Evolutionary conservation across 768 basidiomycete genomes (phyloP).

Genomic region (Candolleomyces eurysporus): DNA sequence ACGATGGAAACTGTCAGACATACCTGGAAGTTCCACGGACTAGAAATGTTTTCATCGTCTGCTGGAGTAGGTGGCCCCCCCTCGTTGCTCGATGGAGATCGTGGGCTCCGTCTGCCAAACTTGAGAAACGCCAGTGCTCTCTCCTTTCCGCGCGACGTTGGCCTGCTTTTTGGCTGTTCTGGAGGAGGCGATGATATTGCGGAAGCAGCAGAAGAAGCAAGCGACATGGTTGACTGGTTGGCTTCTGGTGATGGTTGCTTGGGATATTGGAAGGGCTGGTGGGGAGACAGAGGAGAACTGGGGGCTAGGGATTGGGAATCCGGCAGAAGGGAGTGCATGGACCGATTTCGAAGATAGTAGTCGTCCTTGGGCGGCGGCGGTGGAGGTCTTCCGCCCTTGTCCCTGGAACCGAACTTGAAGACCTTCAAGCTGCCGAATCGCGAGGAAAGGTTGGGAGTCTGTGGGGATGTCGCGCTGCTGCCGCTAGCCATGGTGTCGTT

Average conservation of each 20-base stretch:
- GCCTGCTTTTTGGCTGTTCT: slow-evolving; percentile 8
- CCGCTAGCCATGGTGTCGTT: slow-evolving; percentile 23
- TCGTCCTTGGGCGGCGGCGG: slow-evolving; percentile 67
- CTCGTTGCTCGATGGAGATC: slow-evolving; percentile 17
- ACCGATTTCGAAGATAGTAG: slow-evolving; percentile 45
- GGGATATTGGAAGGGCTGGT: slow-evolving; percentile 32
- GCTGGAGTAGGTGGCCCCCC: background rate
- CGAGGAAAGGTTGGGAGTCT: slow-evolving; percentile 18
- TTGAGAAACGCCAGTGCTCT: slow-evolving; percentile 42
- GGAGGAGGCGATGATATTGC: slow-evolving; percentile 22
- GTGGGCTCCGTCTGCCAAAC: slow-evolving; percentile 37
- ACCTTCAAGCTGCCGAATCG: slow-evolving; percentile 33
- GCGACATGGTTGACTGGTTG: slow-evolving; percentile 33
- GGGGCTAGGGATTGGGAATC: slow-evolving; percentile 39
- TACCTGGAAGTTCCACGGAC: slow-evolving; percentile 78
- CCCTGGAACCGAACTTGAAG: slow-evolving; percentile 28
- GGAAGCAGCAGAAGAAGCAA: slow-evolving; percentile 33
- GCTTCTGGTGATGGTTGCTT: slow-evolving; percentile 30
- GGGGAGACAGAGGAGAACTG: slow-evolving; percentile 38
- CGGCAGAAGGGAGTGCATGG: slow-evolving; percentile 46
- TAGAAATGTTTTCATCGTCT: slow-evolving; percentile 57
- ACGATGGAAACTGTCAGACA: slow-evolving; percentile 16
- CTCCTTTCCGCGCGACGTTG: slow-evolving; percentile 25
- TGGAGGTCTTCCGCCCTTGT: slow-evolving; percentile 40
- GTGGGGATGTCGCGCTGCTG: slow-evolving; percentile 22